Evolutionary conservation across 768 basidiomycete species (phyloP).

Genomic region (Suillus brevipes): DNA sequence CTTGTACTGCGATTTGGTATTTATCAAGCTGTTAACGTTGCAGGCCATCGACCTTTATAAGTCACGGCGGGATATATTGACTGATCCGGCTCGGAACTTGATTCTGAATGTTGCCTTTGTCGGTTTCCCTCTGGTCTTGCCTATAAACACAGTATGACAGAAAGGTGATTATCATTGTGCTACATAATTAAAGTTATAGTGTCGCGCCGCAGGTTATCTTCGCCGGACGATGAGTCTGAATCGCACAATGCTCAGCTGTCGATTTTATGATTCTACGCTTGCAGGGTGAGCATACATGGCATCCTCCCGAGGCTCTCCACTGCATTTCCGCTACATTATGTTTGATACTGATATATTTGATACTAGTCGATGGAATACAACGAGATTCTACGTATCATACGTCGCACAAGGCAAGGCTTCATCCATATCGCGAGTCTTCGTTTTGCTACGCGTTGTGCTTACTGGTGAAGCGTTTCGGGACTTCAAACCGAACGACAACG

Average conservation of each 20-base stretch:
- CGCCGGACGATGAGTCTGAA: neutral
- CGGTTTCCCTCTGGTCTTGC: neutral
- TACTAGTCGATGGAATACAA: neutral
- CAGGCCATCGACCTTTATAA: neutral
- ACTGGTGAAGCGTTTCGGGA: neutral
- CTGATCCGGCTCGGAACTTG: neutral
- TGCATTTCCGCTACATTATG: too few species aligned
- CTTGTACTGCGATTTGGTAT: neutral
- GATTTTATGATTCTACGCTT: neutral
- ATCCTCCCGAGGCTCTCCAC: neutral
- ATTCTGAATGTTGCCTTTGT: neutral
- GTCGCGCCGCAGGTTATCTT: neutral
- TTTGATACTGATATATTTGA: too few species aligned
- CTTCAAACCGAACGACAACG: neutral
- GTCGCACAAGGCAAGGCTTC: neutral
- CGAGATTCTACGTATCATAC: neutral
- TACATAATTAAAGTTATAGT: too few species aligned
- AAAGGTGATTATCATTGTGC: too few species aligned
- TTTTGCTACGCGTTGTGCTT: neutral
- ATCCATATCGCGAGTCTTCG: neutral
- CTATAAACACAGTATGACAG: too few species aligned
- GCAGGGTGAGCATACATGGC: too few species aligned
- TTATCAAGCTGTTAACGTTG: neutral
- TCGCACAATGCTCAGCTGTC: neutral
- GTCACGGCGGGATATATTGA: neutral